phyloP scores from a whole-genome alignment of 73 alveolate genomes.

The Tetrahymena elliotti region DNA sequence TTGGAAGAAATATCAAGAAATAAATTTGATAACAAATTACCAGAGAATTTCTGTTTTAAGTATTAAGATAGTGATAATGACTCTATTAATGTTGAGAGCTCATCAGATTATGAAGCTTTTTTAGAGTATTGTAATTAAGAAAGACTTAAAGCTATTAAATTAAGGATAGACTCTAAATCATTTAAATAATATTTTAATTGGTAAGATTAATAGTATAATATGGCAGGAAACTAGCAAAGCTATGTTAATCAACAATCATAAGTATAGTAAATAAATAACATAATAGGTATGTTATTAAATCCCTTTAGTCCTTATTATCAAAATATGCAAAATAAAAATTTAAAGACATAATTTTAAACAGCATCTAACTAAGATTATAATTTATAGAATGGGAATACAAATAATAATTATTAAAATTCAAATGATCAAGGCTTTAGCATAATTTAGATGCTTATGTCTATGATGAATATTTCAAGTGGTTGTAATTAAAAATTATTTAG shows the following conservation, averaged over 20 bases:
- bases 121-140: not conserved
- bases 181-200: not conserved
- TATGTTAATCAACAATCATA: not conserved
- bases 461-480: not conserved
- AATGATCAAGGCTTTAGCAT: not conserved
- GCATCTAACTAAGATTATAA: not conserved
- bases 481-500: not conserved
- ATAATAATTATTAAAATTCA: not conserved
- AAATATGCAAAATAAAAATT: not conserved
- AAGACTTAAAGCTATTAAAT: not conserved
- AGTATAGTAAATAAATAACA: not conserved
- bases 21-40: not conserved
- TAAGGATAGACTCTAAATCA: not conserved
- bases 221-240: not conserved
- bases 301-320: not conserved
- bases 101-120: not conserved
- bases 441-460: not conserved
- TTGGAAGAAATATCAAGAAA: not conserved
- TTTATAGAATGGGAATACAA: not conserved
- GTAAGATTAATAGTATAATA: not conserved
- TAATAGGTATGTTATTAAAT: not conserved
- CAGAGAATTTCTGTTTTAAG: not conserved
- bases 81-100: not conserved
- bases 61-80: not conserved
- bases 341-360: not conserved